Percentiles rank a stretch among this genome's conserved stretches.
phyloP scores from a whole-genome alignment of 2,329 filamentous ascomycete species.

The Penicillium sp. region DNA sequence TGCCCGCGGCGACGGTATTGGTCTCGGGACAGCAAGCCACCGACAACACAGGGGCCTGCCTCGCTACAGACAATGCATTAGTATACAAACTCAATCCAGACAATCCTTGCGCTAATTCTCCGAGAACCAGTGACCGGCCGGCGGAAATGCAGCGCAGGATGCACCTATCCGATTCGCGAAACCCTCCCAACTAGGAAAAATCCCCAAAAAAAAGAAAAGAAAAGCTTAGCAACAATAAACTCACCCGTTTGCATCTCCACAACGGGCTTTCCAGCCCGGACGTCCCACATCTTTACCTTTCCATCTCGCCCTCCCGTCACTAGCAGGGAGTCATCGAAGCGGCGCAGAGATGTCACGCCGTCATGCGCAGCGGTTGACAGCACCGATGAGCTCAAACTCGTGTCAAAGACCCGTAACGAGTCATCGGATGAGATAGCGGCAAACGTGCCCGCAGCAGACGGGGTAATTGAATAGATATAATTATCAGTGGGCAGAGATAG shows the following conservation, averaged over 20 bases:
- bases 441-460: slow-evolving; percentile 32
- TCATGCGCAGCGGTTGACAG: slow-evolving; percentile 29
- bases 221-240: slow-evolving; percentile 12
- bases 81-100: slow-evolving; percentile 6
- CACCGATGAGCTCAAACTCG: slow-evolving; percentile 31
- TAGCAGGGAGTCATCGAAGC: slow-evolving; percentile 33
- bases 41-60: slow-evolving; percentile 55
- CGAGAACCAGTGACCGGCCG: slow-evolving; percentile 12
- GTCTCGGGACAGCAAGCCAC: slow-evolving; percentile 50
- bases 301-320: slow-evolving; percentile 45
- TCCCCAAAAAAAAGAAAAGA: slow-evolving; percentile 4
- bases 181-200: slow-evolving; percentile 3
- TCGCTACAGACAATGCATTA: slow-evolving; percentile 40
- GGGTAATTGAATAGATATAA: slow-evolving; percentile 47
- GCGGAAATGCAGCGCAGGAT: slow-evolving; percentile 4
- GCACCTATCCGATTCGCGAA: slow-evolving; percentile 4
- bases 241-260: slow-evolving; percentile 40
- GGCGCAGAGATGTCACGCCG: slow-evolving; percentile 42
- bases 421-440: slow-evolving; percentile 50
- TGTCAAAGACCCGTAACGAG: slow-evolving; percentile 46
- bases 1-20: slow-evolving; percentile 57
- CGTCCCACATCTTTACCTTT: slow-evolving; percentile 45
- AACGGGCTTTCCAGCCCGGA: slow-evolving; percentile 34
- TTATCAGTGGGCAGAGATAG: slow-evolving; percentile 41
- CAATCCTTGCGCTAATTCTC: slow-evolving; percentile 18